phyloP scores from a whole-genome alignment of 2,329 filamentous ascomycete genomes.

The Monosporascus sp. region DNA sequence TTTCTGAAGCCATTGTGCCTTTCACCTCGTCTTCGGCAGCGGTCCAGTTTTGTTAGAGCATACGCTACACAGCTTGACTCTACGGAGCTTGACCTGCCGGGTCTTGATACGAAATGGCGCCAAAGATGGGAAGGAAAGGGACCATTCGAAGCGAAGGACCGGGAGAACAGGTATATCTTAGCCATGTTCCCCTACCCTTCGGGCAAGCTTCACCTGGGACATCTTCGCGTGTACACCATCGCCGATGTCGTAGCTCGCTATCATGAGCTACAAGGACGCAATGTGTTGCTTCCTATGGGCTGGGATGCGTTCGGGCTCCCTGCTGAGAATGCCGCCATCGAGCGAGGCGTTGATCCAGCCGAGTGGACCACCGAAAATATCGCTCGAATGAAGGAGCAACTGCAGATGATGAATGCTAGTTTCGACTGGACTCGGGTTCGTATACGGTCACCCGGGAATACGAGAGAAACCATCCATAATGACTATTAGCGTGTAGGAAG shows the following conservation, averaged over 20 bases:
- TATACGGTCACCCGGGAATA: slow-evolving; percentile 16
- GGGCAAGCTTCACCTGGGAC: slow-evolving; percentile 78
- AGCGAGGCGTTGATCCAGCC: slow-evolving; percentile 71
- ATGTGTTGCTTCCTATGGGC: slow-evolving; percentile 84
- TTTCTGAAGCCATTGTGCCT: slow-evolving; percentile 12
- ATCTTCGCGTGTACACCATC: slow-evolving; percentile 85
- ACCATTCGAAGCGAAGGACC: slow-evolving; percentile 4
- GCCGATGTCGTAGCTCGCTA: slow-evolving; percentile 80
- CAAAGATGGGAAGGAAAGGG: slow-evolving; percentile 34
- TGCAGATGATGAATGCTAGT: slow-evolving; percentile 71
- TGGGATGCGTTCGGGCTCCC: slow-evolving; percentile 93
- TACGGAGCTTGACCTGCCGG: slow-evolving; percentile 37
- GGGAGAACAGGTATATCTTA: slow-evolving; percentile 59
- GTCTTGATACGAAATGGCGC: slow-evolving; percentile 50
- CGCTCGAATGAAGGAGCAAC: slow-evolving; percentile 75
- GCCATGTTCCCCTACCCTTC: slow-evolving; percentile 95
- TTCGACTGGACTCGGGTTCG: slow-evolving; percentile 81
- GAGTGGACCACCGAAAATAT: slow-evolving; percentile 81
- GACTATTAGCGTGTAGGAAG: slow-evolving; percentile 50
- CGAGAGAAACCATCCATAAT: slow-evolving; percentile 7
- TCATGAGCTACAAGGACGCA: slow-evolving; percentile 65
- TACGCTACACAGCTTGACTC: slow-evolving; percentile 10
- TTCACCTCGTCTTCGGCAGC: slow-evolving; percentile 4
- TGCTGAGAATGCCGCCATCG: slow-evolving; percentile 86
- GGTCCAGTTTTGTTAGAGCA: slow-evolving; percentile 7